A percentile compares a stretch with the other conserved stretches of the same genome.
These are phyloP conservation scores for Collybiopsis confluens DNA, from an alignment of 768 basidiomycete species.

Conservation along the genomic window DNA sequence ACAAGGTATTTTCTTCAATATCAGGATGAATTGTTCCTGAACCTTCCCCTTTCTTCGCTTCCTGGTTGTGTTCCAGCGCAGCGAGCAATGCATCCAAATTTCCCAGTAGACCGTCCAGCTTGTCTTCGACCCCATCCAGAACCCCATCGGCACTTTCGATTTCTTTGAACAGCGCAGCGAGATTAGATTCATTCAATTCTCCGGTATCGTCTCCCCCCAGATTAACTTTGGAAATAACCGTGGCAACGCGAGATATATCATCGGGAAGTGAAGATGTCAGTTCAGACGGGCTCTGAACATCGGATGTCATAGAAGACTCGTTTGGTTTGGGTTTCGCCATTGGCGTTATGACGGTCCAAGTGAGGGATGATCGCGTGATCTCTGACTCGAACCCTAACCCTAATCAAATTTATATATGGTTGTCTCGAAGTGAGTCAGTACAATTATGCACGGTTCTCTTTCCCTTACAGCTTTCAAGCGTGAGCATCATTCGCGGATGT, in stretches of 20 bases:
- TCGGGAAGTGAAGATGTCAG: background rate
- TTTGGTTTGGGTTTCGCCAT: background rate
- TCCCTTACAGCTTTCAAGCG: too few relatives aligned
- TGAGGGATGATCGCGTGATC: too few relatives aligned
- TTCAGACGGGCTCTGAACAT: background rate
- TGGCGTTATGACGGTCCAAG: too few relatives aligned
- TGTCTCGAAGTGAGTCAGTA: too few relatives aligned
- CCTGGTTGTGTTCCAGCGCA: background rate
- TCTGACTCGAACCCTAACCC: too few relatives aligned
- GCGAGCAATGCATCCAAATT: constrained; percentile 6
- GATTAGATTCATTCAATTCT: background rate
- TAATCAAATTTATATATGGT: too few relatives aligned
- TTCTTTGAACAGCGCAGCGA: constrained; percentile 4
- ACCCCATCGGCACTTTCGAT: constrained; percentile 4
- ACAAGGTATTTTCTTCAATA: too few relatives aligned
- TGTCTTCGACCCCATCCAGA: constrained; percentile 5
- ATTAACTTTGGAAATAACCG: background rate
- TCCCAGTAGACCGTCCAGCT: background rate
- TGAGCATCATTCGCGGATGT: too few relatives aligned
- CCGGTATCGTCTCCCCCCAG: background rate
- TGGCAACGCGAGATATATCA: background rate
- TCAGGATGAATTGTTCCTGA: too few relatives aligned
- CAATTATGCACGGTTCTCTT: too few relatives aligned
- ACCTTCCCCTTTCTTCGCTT: background rate
- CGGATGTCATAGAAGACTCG: background rate